Conservation (phyloP, 1,139 yeast genomes). For the Hansenula lynferdii region DNA sequence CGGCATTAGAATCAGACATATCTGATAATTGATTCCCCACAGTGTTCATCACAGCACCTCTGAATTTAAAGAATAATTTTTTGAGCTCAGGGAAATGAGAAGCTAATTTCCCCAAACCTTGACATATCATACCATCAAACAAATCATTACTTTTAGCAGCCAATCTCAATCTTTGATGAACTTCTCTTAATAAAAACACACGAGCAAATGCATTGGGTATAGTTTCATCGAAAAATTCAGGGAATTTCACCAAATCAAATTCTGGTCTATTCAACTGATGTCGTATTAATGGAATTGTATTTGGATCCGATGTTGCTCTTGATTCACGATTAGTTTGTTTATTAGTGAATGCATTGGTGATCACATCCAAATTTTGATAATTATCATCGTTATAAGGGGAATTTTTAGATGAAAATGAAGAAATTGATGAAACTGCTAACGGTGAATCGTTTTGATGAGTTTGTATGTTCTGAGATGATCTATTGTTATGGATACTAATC, state of each 20-base stretch:
- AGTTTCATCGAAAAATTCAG: constrained; percentile 17
- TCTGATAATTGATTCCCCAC: constrained; percentile 6
- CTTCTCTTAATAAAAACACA: constrained; percentile 11
- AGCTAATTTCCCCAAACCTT: constrained; percentile 11
- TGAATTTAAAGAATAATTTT: constrained; percentile 6
- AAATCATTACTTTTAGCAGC: not conserved
- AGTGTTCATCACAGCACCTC: constrained; percentile 12
- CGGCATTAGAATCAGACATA: constrained; percentile 13
- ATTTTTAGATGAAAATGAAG: constrained; percentile 1
- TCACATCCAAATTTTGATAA: not conserved
- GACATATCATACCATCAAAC: constrained; percentile 10
- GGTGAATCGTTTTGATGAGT: not conserved
- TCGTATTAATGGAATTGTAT: constrained; percentile 8
- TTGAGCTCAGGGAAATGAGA: constrained; percentile 5
- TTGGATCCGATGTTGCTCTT: not conserved
- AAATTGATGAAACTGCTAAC: not conserved
- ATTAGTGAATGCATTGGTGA: not conserved
- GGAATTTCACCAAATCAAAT: constrained; percentile 7
- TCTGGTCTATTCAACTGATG: constrained; percentile 10
- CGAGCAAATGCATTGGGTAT: constrained; percentile 12
- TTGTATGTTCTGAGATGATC: too few relatives aligned
- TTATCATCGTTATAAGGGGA: constrained; percentile 1
- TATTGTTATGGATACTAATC: too few relatives aligned
- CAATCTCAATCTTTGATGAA: not conserved
- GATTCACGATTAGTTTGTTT: not conserved